phyloP scores from a whole-genome alignment of 2,329 filamentous ascomycete species.

The Pseudopithomyces chartarum region DNA sequence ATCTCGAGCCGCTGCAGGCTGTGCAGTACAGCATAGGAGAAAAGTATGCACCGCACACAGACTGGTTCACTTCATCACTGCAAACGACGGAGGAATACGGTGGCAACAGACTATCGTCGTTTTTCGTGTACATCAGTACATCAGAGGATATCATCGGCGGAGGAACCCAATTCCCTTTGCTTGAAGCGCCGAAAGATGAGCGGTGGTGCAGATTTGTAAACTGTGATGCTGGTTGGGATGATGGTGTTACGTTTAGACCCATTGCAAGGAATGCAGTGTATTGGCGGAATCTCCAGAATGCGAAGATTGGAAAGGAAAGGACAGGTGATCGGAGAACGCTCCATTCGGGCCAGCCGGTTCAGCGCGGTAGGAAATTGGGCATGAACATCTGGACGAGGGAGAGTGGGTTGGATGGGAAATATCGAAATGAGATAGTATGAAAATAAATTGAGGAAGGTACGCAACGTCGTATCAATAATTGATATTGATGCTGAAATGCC shows the following conservation, averaged over 20 bases:
- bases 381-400: constrained; percentile 35
- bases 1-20: constrained; percentile 55
- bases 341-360: constrained; percentile 63
- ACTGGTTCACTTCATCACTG: constrained; percentile 51
- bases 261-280: constrained; percentile 63
- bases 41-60: constrained; percentile 62
- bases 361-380: constrained; percentile 57
- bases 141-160: constrained; percentile 56
- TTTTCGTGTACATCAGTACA: constrained; percentile 62
- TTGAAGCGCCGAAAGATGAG: constrained; percentile 49
- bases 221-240: constrained; percentile 47
- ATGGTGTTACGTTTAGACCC: constrained; percentile 61
- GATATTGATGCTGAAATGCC: neutral
- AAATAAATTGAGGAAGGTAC: no score
- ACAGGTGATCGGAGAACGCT: constrained; percentile 51
- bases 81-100: constrained; percentile 26
- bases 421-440: constrained; percentile 18
- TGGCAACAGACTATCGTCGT: constrained; percentile 55
- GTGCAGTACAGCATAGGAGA: constrained; percentile 57
- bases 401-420: constrained; percentile 19
- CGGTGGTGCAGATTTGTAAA: constrained; percentile 63
- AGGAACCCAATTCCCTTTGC: constrained; percentile 62
- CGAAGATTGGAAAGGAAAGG: constrained; percentile 52
- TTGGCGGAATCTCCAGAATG: constrained; percentile 63
- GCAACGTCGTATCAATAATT: no score